Base-by-base conservation (phyloP, 2,329 filamentous ascomycete genomes). In the Hypomyces perniciosus region DNA sequence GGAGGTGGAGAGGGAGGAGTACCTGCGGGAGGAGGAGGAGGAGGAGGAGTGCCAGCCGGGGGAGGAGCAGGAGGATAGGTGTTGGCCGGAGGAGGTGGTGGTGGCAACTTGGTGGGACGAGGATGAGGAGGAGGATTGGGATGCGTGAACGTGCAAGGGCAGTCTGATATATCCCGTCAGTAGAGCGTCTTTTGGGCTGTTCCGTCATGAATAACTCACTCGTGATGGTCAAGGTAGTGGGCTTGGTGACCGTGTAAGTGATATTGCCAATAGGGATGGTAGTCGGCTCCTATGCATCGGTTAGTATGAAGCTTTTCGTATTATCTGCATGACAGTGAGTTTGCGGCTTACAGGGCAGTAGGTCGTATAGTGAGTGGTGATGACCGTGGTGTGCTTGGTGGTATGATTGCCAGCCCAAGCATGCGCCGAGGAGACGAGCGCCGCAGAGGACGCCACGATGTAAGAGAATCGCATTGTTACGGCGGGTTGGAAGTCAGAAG, bases 131-230 rank as follows among this genome's bases (percentile, higher is more conserved):
- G 53, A 13, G 48, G 30, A 38, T 35, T 13, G 30, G 33, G 12
- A 52, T 68, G 61, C 47, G 66, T 70, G 46, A 75, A 56, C 34
- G 71, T 73, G 60, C 73, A 76, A 48, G 73, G 73, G 58, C 74
- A 77, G 66, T 75, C 72, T 73, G 40, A n/a, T 29, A 27, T 28
- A 27, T 44, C 58, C 70, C 54, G 70, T 63, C 52, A 5, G 33
- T n/a, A 12, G 28, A 27, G 5, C 20, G 7, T 31, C 26, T 13
- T 50, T 42, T 12, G 46, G 34, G 39, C 13, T 20, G 31, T n/a
- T 9, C 10, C n/a, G 31, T 13, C 20, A 30, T 28, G 42, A n/a
- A 13, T 46, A 34, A 60, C 71, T 60, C 61, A 74, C 72, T 72
- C 48, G 69, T 73, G 56, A 77, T 64, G 56, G 73, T 76, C 51